Base-by-base conservation (phyloP, 2,329 filamentous ascomycete genomes). In the Trichoderma arundinaceum region DNA sequence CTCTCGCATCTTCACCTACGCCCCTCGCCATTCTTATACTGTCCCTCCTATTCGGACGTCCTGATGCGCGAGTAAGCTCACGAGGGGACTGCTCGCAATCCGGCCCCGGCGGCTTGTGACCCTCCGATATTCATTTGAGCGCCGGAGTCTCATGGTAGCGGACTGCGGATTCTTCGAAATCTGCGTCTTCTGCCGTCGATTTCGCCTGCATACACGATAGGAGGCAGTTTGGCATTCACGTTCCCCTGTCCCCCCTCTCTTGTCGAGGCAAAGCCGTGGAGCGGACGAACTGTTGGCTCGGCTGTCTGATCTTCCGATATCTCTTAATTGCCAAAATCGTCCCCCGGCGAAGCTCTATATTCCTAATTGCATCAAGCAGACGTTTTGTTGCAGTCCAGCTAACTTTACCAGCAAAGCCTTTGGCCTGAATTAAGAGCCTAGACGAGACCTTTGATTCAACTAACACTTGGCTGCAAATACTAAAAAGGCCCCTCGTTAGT, bases 351-450 rank as follows among this genome's bases (percentile, higher is more conserved):
- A 33, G 41, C 41, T 19, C 13, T 28, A 54, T 38, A 32, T 17
- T 46, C 35, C 8, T 12, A 15, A 54, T 22, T 46, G 17, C 60
- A 43, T 43, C 28, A 44, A 63, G 28, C 13, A 38, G 39, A 54
- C 13, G 39, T 54, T 46, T 15, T 53, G 13, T 13, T 28, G 13
- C 49, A 54, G 39, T 54, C 46, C 12, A 17, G 32, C 60, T 63
- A 43, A 63, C 60, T 53, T 54, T 38, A n/a, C 6, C n/a, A 54
- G 28, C 39, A 54, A 54, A 53, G 19, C 28, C 17, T 54, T 28
- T 22, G 15, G 33, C 17, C 17, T 9, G n/a, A 63, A 35, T 28
- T 46, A 38, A 33, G 19, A 63, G 32, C 49, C 59, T 63, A 38
- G 46, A n/a, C 60, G 48, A 63, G 28, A 10, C 39, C 17, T n/a